Base-by-base conservation (phyloP, 2,329 filamentous ascomycete species). In the Diaporthe capsici region DNA sequence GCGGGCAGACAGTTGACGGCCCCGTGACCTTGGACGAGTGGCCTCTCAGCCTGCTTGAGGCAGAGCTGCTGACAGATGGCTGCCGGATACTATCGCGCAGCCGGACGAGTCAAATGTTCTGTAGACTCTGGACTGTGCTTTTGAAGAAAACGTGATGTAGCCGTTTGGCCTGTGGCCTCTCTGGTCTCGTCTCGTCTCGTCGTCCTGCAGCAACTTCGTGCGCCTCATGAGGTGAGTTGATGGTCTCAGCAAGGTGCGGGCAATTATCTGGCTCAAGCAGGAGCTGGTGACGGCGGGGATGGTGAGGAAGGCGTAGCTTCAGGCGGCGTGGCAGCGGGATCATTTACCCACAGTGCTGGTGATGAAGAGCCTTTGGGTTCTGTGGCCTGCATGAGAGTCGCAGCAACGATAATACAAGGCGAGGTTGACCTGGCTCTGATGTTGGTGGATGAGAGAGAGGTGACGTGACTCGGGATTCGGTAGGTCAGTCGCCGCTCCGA, bases 161-260 rank as follows among this genome's bases (percentile, higher is more conserved):
- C 22, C 31, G 65, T 53, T 12, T 70, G 65, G 65, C 47, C 55
- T 15, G 65, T 71, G 57, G 53, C 25, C 42, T 37, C 28, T 63
- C n/a, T 20, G n/a, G 55, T 49, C 53, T 28, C 49, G 55, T 72
- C 65, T 42, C n/a, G 58, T 61, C 58, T 60, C 57, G 31, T 60
- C 34, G 22, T 68, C 4, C 28, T 67, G 65, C 65, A 42, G n/a
- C 22, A 39, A 68, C 31, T 8, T 68, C 9, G 63, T 68, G 63
- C 65, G 31, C 25, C 47, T 42, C 65, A 55, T 55, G 49, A 42
- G 65, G 42, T 37, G 42, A 49, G 61, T 34, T 67, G 42, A 70
- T 8, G 31, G 15, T 17, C 12, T 68, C 34, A 34, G 65, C 34
- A 39, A 7, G 34, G 8, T 42, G 49, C 49, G n/a, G 34, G 49